Conservation (phyloP, 805 yeast species). For the Saccharomycopsis capsularis region DNA sequence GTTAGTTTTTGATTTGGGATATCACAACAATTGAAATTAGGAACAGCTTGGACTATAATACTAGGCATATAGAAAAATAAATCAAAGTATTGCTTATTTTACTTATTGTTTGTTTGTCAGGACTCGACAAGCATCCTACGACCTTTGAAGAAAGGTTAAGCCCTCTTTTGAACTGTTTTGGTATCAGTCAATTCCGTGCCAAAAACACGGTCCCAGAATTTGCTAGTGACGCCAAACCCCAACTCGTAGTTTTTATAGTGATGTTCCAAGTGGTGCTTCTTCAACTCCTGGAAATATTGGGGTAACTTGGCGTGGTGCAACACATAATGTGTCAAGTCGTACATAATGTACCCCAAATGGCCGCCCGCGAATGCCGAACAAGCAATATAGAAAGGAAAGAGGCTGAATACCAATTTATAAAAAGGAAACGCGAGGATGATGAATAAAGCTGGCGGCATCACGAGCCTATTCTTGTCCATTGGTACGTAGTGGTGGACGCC, state of each 20-base stretch:
- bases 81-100: neutral
- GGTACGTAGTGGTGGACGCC: constrained; percentile 98
- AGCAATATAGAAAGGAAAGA: constrained; percentile 78
- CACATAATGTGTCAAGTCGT: constrained; percentile 91
- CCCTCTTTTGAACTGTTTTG: constrained; percentile 6
- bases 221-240: constrained; percentile 93
- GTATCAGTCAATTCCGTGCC: constrained; percentile 53
- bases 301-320: constrained; percentile 88
- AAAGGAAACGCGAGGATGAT: constrained; percentile 69
- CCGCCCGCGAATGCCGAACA: constrained; percentile 96
- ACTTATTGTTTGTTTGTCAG: too few relatives aligned
- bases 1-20: too few relatives aligned
- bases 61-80: too few relatives aligned
- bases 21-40: too few relatives aligned
- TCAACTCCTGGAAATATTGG: constrained; percentile 62
- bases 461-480: constrained; percentile 89
- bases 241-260: constrained; percentile 95
- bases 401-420: constrained; percentile 63
- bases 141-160: too few relatives aligned
- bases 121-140: too few relatives aligned
- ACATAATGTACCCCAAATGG: constrained; percentile 82
- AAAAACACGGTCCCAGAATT: constrained; percentile 90
- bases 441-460: constrained; percentile 92
- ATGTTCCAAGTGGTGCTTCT: constrained; percentile 91
- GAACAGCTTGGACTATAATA: too few relatives aligned